Conservation (phyloP, 768 basidiomycete species). For the Trametes gibbosa region DNA sequence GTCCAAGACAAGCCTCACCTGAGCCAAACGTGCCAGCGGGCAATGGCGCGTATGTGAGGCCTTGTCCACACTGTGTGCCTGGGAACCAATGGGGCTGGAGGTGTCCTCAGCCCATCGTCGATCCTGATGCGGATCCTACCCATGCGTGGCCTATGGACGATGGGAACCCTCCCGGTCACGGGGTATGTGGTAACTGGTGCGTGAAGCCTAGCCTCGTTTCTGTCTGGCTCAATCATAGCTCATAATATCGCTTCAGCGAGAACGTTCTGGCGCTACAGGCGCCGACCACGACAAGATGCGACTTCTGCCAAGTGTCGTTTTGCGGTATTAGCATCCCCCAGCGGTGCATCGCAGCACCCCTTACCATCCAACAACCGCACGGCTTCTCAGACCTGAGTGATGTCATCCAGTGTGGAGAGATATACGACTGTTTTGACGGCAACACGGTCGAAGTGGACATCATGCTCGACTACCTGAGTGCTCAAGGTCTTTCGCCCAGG, state of each 20-base stretch:
- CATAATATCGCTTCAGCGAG: slow-evolving; percentile 45
- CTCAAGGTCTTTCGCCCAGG: slow-evolving; percentile 57
- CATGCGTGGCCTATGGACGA: slow-evolving; percentile 77
- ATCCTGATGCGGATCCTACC: slow-evolving; percentile 65
- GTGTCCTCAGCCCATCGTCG: slow-evolving; percentile 77
- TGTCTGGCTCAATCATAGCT: too few species aligned
- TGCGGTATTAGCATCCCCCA: slow-evolving; percentile 78
- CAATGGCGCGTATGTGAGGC: slow-evolving; percentile 63
- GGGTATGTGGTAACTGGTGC: slow-evolving; percentile 79
- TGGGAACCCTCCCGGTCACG: slow-evolving; percentile 77
- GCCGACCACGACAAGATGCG: slow-evolving; percentile 79
- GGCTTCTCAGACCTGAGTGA: slow-evolving; percentile 67
- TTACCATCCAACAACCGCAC: slow-evolving; percentile 64
- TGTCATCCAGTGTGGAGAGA: slow-evolving; percentile 68
- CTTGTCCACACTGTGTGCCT: slow-evolving; percentile 74
- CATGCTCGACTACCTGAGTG: slow-evolving; percentile 76
- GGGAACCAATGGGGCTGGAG: slow-evolving; percentile 76
- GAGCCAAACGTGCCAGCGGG: slow-evolving; percentile 67
- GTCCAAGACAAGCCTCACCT: slow-evolving; percentile 72
- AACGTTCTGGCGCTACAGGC: slow-evolving; percentile 69
- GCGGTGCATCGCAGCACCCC: slow-evolving; percentile 61
- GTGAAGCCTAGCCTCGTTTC: slow-evolving; percentile 16
- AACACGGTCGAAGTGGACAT: slow-evolving; percentile 82
- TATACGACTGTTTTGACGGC: slow-evolving; percentile 78
- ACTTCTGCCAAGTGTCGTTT: slow-evolving; percentile 78